Evolutionary conservation across 257 asterid species (phyloP), one percentile per base, ranked within the genome.

Genomic region (Rhazya stricta): DNA sequence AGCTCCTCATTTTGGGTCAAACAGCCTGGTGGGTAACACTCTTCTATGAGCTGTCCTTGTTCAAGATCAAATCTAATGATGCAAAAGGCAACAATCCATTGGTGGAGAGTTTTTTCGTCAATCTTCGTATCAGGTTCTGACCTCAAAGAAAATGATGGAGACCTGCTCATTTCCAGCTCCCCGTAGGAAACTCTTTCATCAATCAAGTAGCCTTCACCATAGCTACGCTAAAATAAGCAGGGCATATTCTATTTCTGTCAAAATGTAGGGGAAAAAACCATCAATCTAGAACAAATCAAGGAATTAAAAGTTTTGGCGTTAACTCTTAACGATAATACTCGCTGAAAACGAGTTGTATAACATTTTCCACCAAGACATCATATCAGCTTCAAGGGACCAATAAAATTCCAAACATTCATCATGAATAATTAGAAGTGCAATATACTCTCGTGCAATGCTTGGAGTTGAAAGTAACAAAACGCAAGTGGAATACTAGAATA

Each of bases 21-120:
- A 84, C 88, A 85, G 60, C 88, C 87, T 65, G 96, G 89, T 25
- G 98, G 99, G 75, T 84, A 95, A 85, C 98, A 89, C 78, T 95
- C 98, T 83, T 95, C 99, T 8, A 95, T 91, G 53, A 95, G 96
- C 84, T 95, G 99, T 19, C 99, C 99, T 66, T 84, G 97, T 86
- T 95, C 99, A 45, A 92, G 97, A 82, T 95, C 99, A 84, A 95
- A 95, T 81, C 97, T 84, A 76, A 93, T 92, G 78, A 85, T 86
- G 76, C 99, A 95, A 83, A 95, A 92, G 51, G 97, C 91, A 76
- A 83, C 90, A 56, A 89, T 85, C 99, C 99, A 92, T 76, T 89
- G 92, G 79, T 83, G 91, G 81, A 95, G 82, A 72, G 86, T 80
- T 68, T 80, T 80, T 82, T 87, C 94, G 74, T 92, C 98, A 70